Conservation (phyloP, 768 basidiomycete species). For the Pleurotus giganteus region DNA sequence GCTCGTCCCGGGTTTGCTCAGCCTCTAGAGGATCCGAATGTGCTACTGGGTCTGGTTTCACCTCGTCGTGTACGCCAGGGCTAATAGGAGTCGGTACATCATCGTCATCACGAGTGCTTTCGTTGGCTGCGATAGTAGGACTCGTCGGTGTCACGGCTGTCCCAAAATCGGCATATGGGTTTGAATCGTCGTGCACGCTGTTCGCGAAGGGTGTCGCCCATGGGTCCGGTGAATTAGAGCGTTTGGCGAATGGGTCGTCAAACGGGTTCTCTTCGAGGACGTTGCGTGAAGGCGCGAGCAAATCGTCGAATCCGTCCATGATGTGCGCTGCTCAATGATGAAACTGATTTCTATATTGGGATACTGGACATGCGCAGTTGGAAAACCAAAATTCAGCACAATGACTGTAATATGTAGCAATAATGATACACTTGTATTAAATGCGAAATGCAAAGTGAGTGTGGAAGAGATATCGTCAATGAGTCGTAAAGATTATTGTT, state of each 20-base stretch:
- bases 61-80: neutral
- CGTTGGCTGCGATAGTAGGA: neutral
- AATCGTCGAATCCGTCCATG: slow-evolving; percentile 81
- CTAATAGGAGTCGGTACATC: neutral
- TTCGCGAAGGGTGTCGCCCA: slow-evolving; percentile 63
- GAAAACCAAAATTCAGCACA: neutral
- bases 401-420: slow-evolving; percentile 9
- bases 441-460: too few species aligned
- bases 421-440: neutral
- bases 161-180: slow-evolving; percentile 11
- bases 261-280: slow-evolving; percentile 77
- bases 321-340: neutral
- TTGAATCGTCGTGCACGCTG: slow-evolving; percentile 12
- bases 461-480: too few species aligned
- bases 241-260: slow-evolving; percentile 66
- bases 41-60: neutral
- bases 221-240: slow-evolving; percentile 72
- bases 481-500: too few species aligned
- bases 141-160: slow-evolving; percentile 14
- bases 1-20: neutral
- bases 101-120: neutral
- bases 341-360: neutral
- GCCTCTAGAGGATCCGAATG: slow-evolving; percentile 9
- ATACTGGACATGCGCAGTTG: neutral
- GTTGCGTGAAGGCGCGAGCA: slow-evolving; percentile 58